phyloP scores from a whole-genome alignment of 306 rosid genomes.

The Sphenostylis stenocarpa region DNA sequence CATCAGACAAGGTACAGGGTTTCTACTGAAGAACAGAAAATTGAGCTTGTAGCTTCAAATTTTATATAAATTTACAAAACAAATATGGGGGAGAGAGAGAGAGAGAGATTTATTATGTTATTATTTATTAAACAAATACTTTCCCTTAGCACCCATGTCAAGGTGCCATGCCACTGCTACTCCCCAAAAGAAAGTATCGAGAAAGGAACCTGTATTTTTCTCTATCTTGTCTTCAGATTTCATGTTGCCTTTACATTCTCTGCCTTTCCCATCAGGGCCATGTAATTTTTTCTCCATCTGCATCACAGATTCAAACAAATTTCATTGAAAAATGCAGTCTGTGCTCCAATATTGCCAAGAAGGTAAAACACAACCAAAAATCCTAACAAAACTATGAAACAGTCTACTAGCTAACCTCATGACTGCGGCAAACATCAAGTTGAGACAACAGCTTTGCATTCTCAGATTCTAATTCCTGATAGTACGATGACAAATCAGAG shows the following conservation, averaged over 20 bases:
- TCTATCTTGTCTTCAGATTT: conserved; percentile 42
- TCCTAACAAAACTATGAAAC: neutral
- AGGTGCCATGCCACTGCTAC: neutral
- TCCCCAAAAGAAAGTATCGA: neutral
- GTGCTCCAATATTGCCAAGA: neutral
- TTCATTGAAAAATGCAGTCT: conserved; percentile 6
- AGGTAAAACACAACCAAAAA: conserved; percentile 8
- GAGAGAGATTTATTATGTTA: neutral
- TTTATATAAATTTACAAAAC: neutral
- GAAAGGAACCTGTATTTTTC: conserved; percentile 48
- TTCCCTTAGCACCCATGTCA: neutral
- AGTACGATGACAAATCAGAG: conserved; percentile 10
- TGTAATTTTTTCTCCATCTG: conserved; percentile 50
- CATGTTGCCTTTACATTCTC: conserved; percentile 24
- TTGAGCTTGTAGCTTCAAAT: neutral
- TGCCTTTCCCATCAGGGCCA: conserved; percentile 30
- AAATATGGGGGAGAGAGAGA: too few species aligned
- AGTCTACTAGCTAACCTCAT: conserved; percentile 49
- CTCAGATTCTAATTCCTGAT: conserved; percentile 69
- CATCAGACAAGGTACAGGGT: neutral
- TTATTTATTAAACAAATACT: neutral
- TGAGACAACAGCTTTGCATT: conserved; percentile 61
- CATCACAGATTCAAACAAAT: conserved; percentile 37
- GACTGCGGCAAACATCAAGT: conserved; percentile 51
- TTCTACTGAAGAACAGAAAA: conserved; percentile 18